phyloP scores from a whole-genome alignment of 345 rosid genomes.

The Acer yangbiense region DNA sequence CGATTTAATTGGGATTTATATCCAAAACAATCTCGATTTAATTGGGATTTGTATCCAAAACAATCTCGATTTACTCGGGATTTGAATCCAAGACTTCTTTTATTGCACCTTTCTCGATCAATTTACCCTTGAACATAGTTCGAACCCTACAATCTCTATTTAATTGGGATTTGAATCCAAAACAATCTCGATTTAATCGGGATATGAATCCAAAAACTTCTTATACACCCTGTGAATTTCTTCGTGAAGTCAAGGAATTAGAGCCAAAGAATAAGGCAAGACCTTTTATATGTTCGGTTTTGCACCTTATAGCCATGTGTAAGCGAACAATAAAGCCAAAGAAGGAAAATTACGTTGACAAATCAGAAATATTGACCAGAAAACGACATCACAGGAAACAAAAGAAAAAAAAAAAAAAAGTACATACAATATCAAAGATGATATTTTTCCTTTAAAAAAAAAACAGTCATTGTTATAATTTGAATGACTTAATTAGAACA shows the following conservation, averaged over 20 bases:
- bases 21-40: no score
- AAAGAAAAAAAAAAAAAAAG: neutral
- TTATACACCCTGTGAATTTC: neutral
- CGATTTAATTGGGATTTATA: no score
- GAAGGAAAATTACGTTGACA: neutral
- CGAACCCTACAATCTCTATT: neutral
- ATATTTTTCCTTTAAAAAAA: neutral
- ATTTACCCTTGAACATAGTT: no score
- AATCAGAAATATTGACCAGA: neutral
- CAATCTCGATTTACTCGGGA: no score
- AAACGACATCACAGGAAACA: conserved; percentile 10
- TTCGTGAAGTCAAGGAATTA: neutral
- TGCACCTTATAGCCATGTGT: neutral
- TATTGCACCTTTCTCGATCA: neutral
- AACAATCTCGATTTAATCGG: no score
- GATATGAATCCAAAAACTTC: no score
- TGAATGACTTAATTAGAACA: neutral
- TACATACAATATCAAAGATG: neutral
- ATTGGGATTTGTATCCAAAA: no score
- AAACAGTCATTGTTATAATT: neutral
- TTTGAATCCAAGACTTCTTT: no score
- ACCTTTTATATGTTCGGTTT: neutral
- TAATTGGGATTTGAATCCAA: neutral
- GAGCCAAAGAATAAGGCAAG: conserved; percentile 12
- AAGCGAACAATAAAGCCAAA: neutral